Conservation (phyloP, 352 stramenopile species). For the Phytophthora multivora region DNA sequence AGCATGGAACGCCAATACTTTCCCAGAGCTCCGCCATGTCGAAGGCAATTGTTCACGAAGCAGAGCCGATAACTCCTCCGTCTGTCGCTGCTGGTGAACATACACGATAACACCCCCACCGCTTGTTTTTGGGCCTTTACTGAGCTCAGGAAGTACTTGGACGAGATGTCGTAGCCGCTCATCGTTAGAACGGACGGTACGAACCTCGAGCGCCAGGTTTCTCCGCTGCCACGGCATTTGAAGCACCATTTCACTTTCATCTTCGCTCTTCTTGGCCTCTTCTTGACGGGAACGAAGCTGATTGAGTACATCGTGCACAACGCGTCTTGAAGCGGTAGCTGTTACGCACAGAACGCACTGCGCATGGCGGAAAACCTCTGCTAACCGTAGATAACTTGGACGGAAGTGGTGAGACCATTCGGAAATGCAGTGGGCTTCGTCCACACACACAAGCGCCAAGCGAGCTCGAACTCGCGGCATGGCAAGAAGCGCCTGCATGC, state of each 20-base stretch:
- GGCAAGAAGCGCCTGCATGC: conserved; percentile 74
- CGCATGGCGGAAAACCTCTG: conserved; percentile 59
- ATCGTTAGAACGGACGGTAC: conserved; percentile 59
- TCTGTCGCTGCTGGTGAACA: conserved; percentile 81
- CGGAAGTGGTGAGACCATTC: conserved; percentile 97
- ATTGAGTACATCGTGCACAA: conserved; percentile 73
- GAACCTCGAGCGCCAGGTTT: conserved; percentile 68
- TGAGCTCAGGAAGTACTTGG: conserved; percentile 28
- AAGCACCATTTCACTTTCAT: conserved; percentile 53
- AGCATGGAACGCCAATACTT: conserved; percentile 92
- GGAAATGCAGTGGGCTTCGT: conserved; percentile 95
- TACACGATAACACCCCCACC: conserved; percentile 79
- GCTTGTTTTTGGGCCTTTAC: conserved; percentile 29
- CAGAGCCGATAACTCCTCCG: conserved; percentile 67
- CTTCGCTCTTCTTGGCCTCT: conserved; percentile 8
- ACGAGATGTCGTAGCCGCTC: conserved; percentile 51
- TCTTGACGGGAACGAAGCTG: conserved; percentile 48
- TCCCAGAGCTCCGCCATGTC: conserved; percentile 35
- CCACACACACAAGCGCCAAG: conserved; percentile 90
- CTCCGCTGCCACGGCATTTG: conserved; percentile 78
- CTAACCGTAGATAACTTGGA: conserved; percentile 77
- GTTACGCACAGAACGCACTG: conserved; percentile 91
- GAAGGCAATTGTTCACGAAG: conserved; percentile 62
- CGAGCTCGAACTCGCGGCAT: conserved; percentile 45
- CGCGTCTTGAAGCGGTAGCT: conserved; percentile 86